phyloP scores from a whole-genome alignment of 352 stramenopile genomes.

The Phytophthora europaea region DNA sequence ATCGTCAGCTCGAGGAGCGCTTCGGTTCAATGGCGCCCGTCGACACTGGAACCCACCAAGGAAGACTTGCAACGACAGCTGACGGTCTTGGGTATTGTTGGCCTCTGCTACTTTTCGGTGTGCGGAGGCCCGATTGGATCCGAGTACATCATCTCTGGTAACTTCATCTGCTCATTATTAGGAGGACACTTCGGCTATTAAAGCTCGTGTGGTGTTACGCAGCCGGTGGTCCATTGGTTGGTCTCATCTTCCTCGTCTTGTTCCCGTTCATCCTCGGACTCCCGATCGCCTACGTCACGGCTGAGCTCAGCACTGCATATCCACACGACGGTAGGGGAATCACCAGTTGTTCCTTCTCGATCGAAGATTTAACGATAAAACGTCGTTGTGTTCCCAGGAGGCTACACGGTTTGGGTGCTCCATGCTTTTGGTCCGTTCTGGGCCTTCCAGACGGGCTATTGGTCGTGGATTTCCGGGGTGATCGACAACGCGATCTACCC shows the following conservation, averaged over 20 bases:
- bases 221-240: slow-evolving; percentile 69
- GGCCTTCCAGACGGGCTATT: slow-evolving; percentile 85
- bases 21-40: slow-evolving; percentile 26
- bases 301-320: slow-evolving; percentile 92
- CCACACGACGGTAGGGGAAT: slow-evolving; percentile 65
- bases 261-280: slow-evolving; percentile 93
- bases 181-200: neutral
- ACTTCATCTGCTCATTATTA: neutral
- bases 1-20: slow-evolving; percentile 31
- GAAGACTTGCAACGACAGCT: slow-evolving; percentile 50
- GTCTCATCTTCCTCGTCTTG: slow-evolving; percentile 88
- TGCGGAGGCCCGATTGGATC: slow-evolving; percentile 49
- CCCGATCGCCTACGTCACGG: slow-evolving; percentile 93
- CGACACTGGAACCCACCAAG: slow-evolving; percentile 37
- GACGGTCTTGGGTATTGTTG: slow-evolving; percentile 50
- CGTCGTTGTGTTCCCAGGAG: slow-evolving; percentile 44
- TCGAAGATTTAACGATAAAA: neutral
- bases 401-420: slow-evolving; percentile 93
- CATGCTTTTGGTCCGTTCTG: slow-evolving; percentile 92
- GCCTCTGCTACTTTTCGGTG: slow-evolving; percentile 55
- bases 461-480: slow-evolving; percentile 90
- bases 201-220: neutral
- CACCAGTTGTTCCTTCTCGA: neutral
- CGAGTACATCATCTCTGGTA: slow-evolving; percentile 54
- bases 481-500: slow-evolving; percentile 96